Base-by-base conservation (phyloP, 805 yeast species). In the Kuraishia ogatae region DNA sequence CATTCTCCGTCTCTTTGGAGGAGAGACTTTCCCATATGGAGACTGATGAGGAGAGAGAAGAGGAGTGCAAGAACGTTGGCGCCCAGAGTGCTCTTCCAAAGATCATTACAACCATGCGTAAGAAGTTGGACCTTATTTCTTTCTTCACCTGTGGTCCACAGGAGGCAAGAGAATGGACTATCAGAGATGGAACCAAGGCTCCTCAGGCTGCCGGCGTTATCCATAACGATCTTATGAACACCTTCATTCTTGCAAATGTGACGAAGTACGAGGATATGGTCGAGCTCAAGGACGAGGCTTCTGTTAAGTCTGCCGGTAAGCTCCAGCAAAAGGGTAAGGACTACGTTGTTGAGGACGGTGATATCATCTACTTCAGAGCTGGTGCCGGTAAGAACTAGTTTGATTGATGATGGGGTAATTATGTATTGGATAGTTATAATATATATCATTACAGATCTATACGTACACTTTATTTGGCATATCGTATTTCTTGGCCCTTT, bases 161-260 rank as follows among this genome's bases (percentile, higher is more conserved):
- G 53, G 97, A 91, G 70, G 92, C 87, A 10, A 76, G 93, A 64
- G 96, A 91, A 68, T 91, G 97, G 97, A 87, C 91, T 19, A 77
- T 91, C 54, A 78, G 92, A 65, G 75, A 76, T 62, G 96, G 96
- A 63, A 87, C 93, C 51, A 85, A 89, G 64, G 97, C 97, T 54
- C 99, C 99, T n/a, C 91, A 88, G 67, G 98, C 99, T 50, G 99
- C 99, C 22, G 98, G 97, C 70, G 96, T 94, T 50, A 93, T 93
- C 65, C 99, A 94, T 72, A 86, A 89, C 7, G 97, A 90, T 67
- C 71, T 90, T 55, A 84, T 86, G 71, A 81, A 84, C 63, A 87
- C 96, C 0, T 91, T 91, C 66, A 82, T 91, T 51, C 80, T 82
- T 64, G 96, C 94, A 10, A 83, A 84, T 56, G 87, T 91, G 28